These are phyloP conservation scores for Fraxinus dipetala DNA, from an alignment of 305 asterid species.

Conservation along the genomic window DNA sequence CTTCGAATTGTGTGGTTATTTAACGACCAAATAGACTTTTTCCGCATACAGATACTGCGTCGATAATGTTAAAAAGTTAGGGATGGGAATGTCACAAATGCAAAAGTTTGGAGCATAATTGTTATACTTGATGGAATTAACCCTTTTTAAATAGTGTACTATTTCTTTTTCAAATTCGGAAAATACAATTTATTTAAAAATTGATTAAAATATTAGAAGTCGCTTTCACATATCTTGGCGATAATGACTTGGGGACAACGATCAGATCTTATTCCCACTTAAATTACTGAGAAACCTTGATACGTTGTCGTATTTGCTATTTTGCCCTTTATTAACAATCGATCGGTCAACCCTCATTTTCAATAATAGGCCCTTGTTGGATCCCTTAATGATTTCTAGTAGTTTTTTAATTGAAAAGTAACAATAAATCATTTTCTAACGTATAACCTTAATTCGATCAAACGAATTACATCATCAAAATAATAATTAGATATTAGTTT, in stretches of 20 bases:
- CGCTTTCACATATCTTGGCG: slow-evolving; percentile 61
- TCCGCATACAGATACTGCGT: no score
- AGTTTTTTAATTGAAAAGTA: background rate
- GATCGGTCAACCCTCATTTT: background rate
- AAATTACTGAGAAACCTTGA: slow-evolving; percentile 36
- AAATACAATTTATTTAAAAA: slow-evolving; percentile 2
- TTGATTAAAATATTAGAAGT: slow-evolving; percentile 30
- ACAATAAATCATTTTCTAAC: background rate
- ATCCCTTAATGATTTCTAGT: no score
- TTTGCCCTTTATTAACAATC: background rate
- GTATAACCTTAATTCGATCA: no score
- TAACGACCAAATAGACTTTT: background rate
- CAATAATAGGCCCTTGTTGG: background rate
- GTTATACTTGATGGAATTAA: background rate
- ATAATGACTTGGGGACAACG: slow-evolving; percentile 59
- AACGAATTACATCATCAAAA: background rate
- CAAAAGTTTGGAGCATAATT: background rate
- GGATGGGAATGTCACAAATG: background rate
- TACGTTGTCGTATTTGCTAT: background rate
- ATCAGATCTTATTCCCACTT: slow-evolving; percentile 45
- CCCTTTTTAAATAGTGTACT: background rate
- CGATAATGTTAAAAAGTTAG: background rate
- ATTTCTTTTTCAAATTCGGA: background rate
- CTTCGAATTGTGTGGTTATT: background rate
- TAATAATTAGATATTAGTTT: no score